These are phyloP conservation scores for Curvularia sp. DNA, from an alignment of 2,329 filamentous ascomycete genomes.

Conservation along the genomic window DNA sequence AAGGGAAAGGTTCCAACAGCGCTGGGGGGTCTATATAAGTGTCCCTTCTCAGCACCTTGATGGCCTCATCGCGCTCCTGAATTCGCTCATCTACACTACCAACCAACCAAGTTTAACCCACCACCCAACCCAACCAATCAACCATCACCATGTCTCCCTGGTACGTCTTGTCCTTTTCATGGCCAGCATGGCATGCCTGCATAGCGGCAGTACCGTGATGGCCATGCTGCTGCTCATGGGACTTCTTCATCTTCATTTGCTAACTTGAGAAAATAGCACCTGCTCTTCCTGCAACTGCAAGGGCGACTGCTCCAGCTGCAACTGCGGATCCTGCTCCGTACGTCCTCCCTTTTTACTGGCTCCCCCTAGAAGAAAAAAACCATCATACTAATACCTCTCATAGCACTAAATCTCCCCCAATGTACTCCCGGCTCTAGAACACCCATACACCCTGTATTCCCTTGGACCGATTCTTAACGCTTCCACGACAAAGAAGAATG, in stretches of 20 bases:
- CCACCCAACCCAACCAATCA: constrained; percentile 17
- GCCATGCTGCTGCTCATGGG: background rate
- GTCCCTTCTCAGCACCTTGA: constrained; percentile 31
- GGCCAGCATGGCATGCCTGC: background rate
- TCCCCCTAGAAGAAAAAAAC: no score
- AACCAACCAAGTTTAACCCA: constrained; percentile 1
- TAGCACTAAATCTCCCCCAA: background rate
- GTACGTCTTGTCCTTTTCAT: constrained; percentile 20
- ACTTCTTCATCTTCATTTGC: no score
- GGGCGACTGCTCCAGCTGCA: constrained; percentile 43
- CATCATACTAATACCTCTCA: background rate
- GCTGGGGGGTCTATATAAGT: constrained; percentile 23
- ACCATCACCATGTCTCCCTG: constrained; percentile 34
- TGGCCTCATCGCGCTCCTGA: constrained; percentile 23
- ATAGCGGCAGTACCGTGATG: constrained; percentile 31
- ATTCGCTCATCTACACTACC: constrained; percentile 13
- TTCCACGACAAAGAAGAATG: no score
- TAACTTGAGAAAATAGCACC: constrained; percentile 16
- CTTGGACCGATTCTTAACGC: no score
- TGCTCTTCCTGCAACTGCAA: constrained; percentile 42
- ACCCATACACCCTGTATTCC: no score
- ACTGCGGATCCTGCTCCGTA: constrained; percentile 40
- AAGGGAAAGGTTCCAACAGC: background rate
- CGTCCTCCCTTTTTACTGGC: background rate
- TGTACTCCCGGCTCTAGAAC: no score